phyloP scores from a whole-genome alignment of 352 stramenopile genomes.

The Phytophthora lateralis region DNA sequence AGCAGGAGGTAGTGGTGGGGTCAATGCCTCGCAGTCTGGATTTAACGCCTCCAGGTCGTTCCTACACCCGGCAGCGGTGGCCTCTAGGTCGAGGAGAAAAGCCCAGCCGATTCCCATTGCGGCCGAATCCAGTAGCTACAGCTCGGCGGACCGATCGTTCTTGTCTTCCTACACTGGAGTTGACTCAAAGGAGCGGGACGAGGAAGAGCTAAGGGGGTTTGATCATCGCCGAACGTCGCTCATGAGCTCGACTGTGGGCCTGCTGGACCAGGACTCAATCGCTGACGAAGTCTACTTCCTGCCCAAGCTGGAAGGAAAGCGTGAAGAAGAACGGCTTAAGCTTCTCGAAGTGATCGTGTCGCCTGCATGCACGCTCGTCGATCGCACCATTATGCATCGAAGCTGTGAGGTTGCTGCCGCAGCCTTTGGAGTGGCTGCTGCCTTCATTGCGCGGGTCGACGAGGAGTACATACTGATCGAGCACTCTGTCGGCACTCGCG shows the following conservation, averaged over 20 bases:
- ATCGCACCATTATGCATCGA: slow-evolving; percentile 59
- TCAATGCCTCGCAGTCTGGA: slow-evolving; percentile 18
- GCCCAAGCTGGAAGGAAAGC: slow-evolving; percentile 42
- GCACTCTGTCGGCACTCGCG: slow-evolving; percentile 40
- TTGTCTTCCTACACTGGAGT: slow-evolving; percentile 10
- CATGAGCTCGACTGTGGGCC: slow-evolving; percentile 53
- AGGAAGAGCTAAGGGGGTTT: slow-evolving; percentile 26
- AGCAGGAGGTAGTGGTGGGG: slow-evolving; percentile 1
- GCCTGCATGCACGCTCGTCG: slow-evolving; percentile 60
- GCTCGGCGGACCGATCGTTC: slow-evolving; percentile 36
- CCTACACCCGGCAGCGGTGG: slow-evolving; percentile 46
- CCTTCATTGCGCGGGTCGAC: slow-evolving; percentile 66
- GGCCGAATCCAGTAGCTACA: slow-evolving; percentile 51
- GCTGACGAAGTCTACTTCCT: slow-evolving; percentile 48
- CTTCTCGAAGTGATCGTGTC: slow-evolving; percentile 60
- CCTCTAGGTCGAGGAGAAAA: slow-evolving; percentile 13
- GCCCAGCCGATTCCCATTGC: slow-evolving; percentile 38
- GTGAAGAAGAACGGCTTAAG: slow-evolving; percentile 51
- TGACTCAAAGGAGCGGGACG: slow-evolving; percentile 38
- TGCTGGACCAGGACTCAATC: slow-evolving; percentile 53
- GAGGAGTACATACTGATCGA: slow-evolving; percentile 57
- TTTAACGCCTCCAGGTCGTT: slow-evolving; percentile 51
- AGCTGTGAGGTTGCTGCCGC: slow-evolving; percentile 56
- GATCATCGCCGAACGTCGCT: slow-evolving; percentile 55
- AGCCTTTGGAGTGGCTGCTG: slow-evolving; percentile 48